Evolutionary conservation across 192 early-diverging fungal genomes (phyloP).

Genomic region (Coemansia sp.): DNA sequence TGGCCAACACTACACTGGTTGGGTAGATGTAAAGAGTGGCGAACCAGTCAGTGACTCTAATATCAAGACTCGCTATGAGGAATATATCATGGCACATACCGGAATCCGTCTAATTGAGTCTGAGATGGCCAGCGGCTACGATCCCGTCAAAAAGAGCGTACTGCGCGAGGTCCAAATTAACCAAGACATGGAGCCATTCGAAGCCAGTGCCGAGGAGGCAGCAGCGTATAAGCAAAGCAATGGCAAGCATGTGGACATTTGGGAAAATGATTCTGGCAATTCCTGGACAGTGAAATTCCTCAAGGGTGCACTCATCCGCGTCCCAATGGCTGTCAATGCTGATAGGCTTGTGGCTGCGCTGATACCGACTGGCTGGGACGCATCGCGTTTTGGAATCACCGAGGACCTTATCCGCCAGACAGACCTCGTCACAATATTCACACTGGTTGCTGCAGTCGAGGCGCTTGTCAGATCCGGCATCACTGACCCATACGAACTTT

Average conservation of each 20-base stretch:
- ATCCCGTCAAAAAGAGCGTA: conserved; percentile 79
- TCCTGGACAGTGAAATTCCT: conserved; percentile 76
- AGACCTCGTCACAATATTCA: conserved; percentile 82
- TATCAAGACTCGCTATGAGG: conserved; percentile 87
- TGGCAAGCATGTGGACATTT: conserved; percentile 70
- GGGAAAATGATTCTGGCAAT: conserved; percentile 39
- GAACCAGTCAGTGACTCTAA: conserved; percentile 87
- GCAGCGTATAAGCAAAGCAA: conserved; percentile 79
- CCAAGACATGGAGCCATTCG: conserved; percentile 85
- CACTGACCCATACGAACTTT: conserved; percentile 95
- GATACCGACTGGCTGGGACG: conserved; percentile 91
- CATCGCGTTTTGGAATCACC: conserved; percentile 86
- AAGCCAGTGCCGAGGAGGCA: conserved; percentile 84
- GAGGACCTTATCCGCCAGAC: conserved; percentile 87
- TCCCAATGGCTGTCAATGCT: conserved; percentile 84
- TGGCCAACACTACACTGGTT: conserved; percentile 57
- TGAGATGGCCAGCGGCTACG: conserved; percentile 80
- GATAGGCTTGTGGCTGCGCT: conserved; percentile 82
- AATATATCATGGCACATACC: conserved; percentile 80
- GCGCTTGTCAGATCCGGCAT: conserved; percentile 87
- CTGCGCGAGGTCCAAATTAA: conserved; percentile 88
- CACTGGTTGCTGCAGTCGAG: conserved; percentile 84
- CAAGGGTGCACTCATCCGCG: conserved; percentile 83
- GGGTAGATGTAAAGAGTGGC: conserved; percentile 84
- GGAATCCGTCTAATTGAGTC: conserved; percentile 72